Evolutionary conservation across 108 stramenopile species (phyloP).

Genomic region (Pseudonitzschia delicatissima): DNA sequence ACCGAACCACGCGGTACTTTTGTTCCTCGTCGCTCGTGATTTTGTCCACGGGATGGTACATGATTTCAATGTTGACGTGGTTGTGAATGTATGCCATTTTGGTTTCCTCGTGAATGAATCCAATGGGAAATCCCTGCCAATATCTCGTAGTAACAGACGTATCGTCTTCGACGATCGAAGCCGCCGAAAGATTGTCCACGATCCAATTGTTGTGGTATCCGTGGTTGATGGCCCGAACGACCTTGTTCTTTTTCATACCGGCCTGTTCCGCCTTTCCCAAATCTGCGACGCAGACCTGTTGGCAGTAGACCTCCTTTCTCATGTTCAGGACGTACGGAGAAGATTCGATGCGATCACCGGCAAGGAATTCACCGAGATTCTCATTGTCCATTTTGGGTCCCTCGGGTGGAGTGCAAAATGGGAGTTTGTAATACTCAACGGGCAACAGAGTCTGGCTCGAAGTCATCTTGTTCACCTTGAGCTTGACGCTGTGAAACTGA

Average conservation of each 20-base stretch:
- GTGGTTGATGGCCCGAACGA: slow-evolving; percentile 88
- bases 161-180: slow-evolving; percentile 73
- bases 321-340: slow-evolving; percentile 94
- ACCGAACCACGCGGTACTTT: slow-evolving; percentile 88
- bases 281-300: slow-evolving; percentile 85
- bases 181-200: slow-evolving; percentile 95
- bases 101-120: slow-evolving; percentile 64
- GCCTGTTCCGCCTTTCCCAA: slow-evolving; percentile 63
- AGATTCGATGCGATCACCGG: slow-evolving; percentile 95
- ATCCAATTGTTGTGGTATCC: slow-evolving; percentile 98
- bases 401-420: slow-evolving; percentile 90
- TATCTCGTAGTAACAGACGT: slow-evolving; percentile 71
- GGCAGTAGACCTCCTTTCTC: slow-evolving; percentile 94
- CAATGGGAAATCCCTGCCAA: slow-evolving; percentile 95
- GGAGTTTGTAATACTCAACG: slow-evolving; percentile 93
- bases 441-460: slow-evolving; percentile 89
- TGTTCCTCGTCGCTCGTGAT: slow-evolving; percentile 48
- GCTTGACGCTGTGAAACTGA: slow-evolving; percentile 61
- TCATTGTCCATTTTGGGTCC: slow-evolving; percentile 85
- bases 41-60: slow-evolving; percentile 87
- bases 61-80: slow-evolving; percentile 92
- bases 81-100: slow-evolving; percentile 89
- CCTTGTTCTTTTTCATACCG: slow-evolving; percentile 70
- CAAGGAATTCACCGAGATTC: slow-evolving; percentile 98
- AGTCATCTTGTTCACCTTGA: slow-evolving; percentile 91